Base-by-base conservation (phyloP, 2,329 filamentous ascomycete species). In the Aspergillus hortae region DNA sequence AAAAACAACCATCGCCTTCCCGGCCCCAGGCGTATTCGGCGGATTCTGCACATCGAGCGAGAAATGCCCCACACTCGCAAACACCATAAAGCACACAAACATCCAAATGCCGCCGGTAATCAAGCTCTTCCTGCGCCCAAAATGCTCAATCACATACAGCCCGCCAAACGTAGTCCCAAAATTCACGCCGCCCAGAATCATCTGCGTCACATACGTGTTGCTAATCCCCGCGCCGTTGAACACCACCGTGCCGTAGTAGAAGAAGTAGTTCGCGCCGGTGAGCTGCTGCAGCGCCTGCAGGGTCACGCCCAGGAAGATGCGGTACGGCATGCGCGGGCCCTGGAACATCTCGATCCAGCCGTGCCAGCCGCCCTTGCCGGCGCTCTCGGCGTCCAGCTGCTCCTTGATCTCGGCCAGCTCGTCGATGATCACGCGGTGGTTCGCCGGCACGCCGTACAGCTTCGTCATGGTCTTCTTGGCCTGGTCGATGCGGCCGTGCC, bases 91-190 rank as follows among this genome's bases (percentile, higher is more conserved):
- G 78, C 84, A 87, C 3, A 73, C 67, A 44, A 82, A 79, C 73
- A 87, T 85, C 84, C 85, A 88, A n/a, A 84, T 58, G 4, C 80
- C 84, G 46, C 86, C 87, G 23, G 82, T 64, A 57, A 88, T 80
- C 6, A 90, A 74, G 4, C 84, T 85, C 72, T 81, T 80, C 53
- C 87, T 82, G 17, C 87, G 82, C 25, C 86, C 86, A 55, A 79
- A 85, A 58, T 78, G 80, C 65, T 88, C 84, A 1, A 89, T 84
- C 14, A 88, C 77, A 61, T 82, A 89, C 9, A 90, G 74, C 40
- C 85, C 85, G 45, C 78, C 78, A 55, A 88, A 82, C 4, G 85
- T 87, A 60, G 78, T 80, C 47, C 71, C 77, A 11, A 89, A 84
- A 62, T 89, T 89, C 61, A 89, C 83, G 25, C 81, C 81, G 35